phyloP scores from a whole-genome alignment of 306 rosid species.

The Neltuma alba region DNA sequence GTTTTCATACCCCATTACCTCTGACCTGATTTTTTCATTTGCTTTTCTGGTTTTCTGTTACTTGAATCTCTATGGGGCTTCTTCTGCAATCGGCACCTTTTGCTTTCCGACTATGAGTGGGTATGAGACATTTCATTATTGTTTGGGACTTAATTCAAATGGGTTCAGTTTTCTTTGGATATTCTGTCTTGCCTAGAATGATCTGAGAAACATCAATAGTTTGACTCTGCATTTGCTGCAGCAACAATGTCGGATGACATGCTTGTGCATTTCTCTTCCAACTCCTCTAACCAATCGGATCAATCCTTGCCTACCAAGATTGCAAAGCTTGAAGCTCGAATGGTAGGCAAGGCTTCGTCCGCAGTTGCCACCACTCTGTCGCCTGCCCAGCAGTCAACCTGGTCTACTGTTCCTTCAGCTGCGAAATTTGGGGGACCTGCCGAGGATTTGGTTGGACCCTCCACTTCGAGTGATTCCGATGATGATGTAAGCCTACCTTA shows the following conservation, averaged over 20 bases:
- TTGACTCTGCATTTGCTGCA: constrained; percentile 35
- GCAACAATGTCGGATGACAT: constrained; percentile 89
- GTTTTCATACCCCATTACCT: background rate
- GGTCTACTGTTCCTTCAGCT: constrained; percentile 69
- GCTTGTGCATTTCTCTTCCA: constrained; percentile 94
- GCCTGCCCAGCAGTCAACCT: constrained; percentile 56
- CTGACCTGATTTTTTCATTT: constrained; percentile 18
- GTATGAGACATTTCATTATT: constrained; percentile 33
- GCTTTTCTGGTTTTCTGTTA: constrained; percentile 29
- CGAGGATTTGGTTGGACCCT: constrained; percentile 66
- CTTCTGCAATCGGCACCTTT: constrained; percentile 9
- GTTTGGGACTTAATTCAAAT: constrained; percentile 1
- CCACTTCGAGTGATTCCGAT: constrained; percentile 94
- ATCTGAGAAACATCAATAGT: constrained; percentile 39
- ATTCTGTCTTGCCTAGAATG: constrained; percentile 32
- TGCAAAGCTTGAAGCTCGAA: constrained; percentile 98
- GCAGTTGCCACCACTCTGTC: constrained; percentile 32
- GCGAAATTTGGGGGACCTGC: constrained; percentile 58
- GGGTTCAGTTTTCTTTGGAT: constrained; percentile 30
- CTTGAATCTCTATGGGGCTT: constrained; percentile 37
- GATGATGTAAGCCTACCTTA: constrained; percentile 65
- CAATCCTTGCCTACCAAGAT: constrained; percentile 95
- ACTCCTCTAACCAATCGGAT: constrained; percentile 97
- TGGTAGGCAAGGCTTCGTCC: constrained; percentile 83
- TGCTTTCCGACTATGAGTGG: constrained; percentile 42